These are phyloP conservation scores for Cladosporium velox DNA, from an alignment of 2,329 filamentous ascomycete species.

Conservation along the genomic window DNA sequence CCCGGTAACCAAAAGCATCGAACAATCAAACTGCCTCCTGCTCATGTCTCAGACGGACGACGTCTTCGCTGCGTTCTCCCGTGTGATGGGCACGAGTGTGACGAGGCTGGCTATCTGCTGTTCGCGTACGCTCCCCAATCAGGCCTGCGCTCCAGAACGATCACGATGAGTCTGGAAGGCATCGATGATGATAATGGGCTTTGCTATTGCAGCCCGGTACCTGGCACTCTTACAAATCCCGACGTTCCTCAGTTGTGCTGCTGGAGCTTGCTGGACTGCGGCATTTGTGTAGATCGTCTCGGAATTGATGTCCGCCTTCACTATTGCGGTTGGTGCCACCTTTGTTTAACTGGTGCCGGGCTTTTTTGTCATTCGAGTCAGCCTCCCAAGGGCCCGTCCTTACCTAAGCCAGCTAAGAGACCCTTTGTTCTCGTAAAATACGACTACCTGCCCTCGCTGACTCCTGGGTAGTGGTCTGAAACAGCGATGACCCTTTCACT, in stretches of 20 bases:
- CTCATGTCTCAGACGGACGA: neutral
- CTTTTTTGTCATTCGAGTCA: neutral
- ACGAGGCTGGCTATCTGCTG: neutral
- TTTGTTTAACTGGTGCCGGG: neutral
- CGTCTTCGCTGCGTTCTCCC: neutral
- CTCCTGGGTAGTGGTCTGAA: neutral
- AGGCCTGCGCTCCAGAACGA: neutral
- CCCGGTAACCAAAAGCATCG: slow-evolving; percentile 10
- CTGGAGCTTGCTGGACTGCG: neutral
- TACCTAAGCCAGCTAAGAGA: neutral
- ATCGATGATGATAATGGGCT: slow-evolving; percentile 18
- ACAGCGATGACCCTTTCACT: slow-evolving; percentile 2
- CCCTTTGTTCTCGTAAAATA: neutral
- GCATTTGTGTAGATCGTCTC: slow-evolving; percentile 9
- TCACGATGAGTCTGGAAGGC: slow-evolving; percentile 11
- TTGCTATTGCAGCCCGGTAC: slow-evolving; percentile 20
- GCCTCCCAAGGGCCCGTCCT: neutral
- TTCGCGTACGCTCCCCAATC: slow-evolving; percentile 5
- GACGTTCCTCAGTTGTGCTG: neutral
- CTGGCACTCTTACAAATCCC: slow-evolving; percentile 7
- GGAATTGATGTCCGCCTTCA: neutral
- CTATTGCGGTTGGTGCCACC: slow-evolving; percentile 3
- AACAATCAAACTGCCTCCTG: slow-evolving; percentile 7
- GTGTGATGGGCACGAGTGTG: neutral
- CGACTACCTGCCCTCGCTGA: neutral